Evolutionary conservation across 1,284 basidiomycete species (phyloP).

Genomic region (Cutaneotrichosporon arboriforme): DNA sequence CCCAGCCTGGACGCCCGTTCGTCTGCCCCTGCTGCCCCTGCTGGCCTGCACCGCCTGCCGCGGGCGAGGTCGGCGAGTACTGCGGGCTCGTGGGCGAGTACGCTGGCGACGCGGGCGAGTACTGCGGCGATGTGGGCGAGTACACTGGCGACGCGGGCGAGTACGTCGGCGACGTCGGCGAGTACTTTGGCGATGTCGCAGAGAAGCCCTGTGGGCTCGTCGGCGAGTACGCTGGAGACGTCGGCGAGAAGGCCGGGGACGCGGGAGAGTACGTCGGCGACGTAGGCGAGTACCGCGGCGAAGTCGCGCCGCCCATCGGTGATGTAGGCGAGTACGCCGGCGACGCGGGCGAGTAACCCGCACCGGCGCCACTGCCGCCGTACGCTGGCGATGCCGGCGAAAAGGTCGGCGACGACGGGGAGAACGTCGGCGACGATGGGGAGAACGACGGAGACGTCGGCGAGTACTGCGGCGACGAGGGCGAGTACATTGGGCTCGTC

Average conservation of each 20-base stretch:
- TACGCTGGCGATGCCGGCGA: conserved; percentile 68
- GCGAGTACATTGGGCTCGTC: conserved; percentile 65
- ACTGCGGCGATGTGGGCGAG: conserved; percentile 54
- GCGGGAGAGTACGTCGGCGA: conserved; percentile 32
- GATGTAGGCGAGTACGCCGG: conserved; percentile 29
- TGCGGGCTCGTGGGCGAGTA: conserved; percentile 42
- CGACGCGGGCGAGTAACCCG: conserved; percentile 36
- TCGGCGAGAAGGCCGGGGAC: conserved; percentile 49
- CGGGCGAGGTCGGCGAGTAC: conserved; percentile 71
- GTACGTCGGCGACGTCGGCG: conserved; percentile 48
- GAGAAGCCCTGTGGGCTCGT: conserved; percentile 64
- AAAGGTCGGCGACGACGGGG: conserved; percentile 32
- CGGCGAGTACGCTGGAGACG: conserved; percentile 52
- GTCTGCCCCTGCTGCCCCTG: conserved; percentile 8
- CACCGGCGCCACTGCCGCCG: conserved; percentile 45
- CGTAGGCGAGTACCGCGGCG: conserved; percentile 22
- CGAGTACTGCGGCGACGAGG: conserved; percentile 78
- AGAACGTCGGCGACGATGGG: conserved; percentile 78
- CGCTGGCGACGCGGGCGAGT: conserved; percentile 36
- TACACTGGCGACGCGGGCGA: conserved; percentile 83
- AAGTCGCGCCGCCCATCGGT: conserved; percentile 20
- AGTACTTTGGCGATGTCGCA: conserved; percentile 73
- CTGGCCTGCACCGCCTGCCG: conserved; percentile 5
- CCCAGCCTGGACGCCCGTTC: conserved; percentile 14
- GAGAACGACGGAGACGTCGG: conserved; percentile 86